These are phyloP conservation scores for Emmonsiellopsis sp. DNA, from an alignment of 2,329 filamentous ascomycete genomes.

Conservation along the genomic window DNA sequence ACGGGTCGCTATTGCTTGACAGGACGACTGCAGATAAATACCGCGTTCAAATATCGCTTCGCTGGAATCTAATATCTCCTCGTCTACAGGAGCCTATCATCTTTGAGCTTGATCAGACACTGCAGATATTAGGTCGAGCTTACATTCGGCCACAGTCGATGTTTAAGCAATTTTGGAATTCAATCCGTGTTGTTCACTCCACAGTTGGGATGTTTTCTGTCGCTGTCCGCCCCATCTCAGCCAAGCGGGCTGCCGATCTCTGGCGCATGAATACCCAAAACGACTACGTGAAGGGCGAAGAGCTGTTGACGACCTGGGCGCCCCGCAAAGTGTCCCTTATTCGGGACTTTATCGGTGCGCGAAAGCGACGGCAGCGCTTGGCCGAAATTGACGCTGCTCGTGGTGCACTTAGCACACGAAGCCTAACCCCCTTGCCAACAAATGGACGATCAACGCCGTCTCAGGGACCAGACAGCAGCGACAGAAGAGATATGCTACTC, in stretches of 20 bases:
- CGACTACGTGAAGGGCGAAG: slow-evolving; percentile 94
- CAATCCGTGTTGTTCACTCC: slow-evolving; percentile 75
- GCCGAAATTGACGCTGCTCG: slow-evolving; percentile 65
- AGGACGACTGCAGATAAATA: slow-evolving; percentile 87
- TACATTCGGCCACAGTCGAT: slow-evolving; percentile 81
- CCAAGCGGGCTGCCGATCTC: slow-evolving; percentile 83
- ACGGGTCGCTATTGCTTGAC: slow-evolving; percentile 87
- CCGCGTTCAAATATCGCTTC: slow-evolving; percentile 75
- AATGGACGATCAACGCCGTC: slow-evolving; percentile 20
- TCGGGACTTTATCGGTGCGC: slow-evolving; percentile 70
- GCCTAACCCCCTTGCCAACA: slow-evolving; percentile 25
- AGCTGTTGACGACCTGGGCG: slow-evolving; percentile 72
- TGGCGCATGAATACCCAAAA: slow-evolving; percentile 95
- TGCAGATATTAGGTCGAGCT: slow-evolving; percentile 74
- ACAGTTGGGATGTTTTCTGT: slow-evolving; percentile 80
- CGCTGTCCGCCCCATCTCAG: slow-evolving; percentile 74
- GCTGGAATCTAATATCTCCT: slow-evolving; percentile 76
- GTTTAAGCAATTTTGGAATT: slow-evolving; percentile 79
- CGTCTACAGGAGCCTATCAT: slow-evolving; percentile 81
- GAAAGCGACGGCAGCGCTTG: slow-evolving; percentile 62
- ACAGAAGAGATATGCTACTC: slow-evolving; percentile 30
- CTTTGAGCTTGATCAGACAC: slow-evolving; percentile 69
- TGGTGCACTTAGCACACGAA: slow-evolving; percentile 32
- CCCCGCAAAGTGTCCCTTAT: slow-evolving; percentile 84
- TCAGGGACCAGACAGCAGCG: slow-evolving; percentile 25